Evolutionary conservation across 257 asterid species (phyloP), one percentile per base, ranked within the genome.

Genomic region (Haberlea rhodopensis): DNA sequence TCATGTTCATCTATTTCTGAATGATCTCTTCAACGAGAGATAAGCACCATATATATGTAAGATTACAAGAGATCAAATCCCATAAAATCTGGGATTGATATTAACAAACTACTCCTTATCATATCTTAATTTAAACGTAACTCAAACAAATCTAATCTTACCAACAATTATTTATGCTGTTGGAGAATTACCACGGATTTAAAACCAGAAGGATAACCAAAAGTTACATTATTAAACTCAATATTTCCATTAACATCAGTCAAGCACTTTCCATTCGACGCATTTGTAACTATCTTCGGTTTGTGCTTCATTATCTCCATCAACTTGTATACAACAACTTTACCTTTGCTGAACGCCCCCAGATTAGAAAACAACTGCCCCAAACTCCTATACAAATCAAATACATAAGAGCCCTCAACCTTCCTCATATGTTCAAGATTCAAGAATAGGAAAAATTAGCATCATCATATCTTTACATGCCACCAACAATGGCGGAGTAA

Each of bases 291-390:
- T 21, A 94, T 94, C 8, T 88, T 84, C 4, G 99, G 99, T 62
- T 79, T 81, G 63, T 90, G 97, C 79, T 75, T 87, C 76, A 94
- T 87, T 34, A 87, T 90, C 67, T 94, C 97, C 95, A 90, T 83
- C 62, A 90, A 68, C 78, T 90, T 94, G 79, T 78, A 87, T 60
- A 96, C 99, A 37, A 97, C 99, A 1, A 91, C 80, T 84, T 90
- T 94, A 32, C 99, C 99, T 86, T 90, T 90, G 81, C 97, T 90
- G 78, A 94, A 90, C 0, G 97, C 97, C 45, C 96, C 95, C 10
- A 94, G 95, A 64, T 90, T 90, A 11, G 99, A 90, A 76, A 90
- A 94, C 6, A 97, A 87, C 81, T 94, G 97, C 5, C 99, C 99
- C 83, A 94, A 90, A 66, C 97, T 90, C 99, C 99, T 94, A 89